These are phyloP conservation scores for Lecanicillium sp. DNA, from an alignment of 2,329 filamentous ascomycete genomes.

Conservation along the genomic window DNA sequence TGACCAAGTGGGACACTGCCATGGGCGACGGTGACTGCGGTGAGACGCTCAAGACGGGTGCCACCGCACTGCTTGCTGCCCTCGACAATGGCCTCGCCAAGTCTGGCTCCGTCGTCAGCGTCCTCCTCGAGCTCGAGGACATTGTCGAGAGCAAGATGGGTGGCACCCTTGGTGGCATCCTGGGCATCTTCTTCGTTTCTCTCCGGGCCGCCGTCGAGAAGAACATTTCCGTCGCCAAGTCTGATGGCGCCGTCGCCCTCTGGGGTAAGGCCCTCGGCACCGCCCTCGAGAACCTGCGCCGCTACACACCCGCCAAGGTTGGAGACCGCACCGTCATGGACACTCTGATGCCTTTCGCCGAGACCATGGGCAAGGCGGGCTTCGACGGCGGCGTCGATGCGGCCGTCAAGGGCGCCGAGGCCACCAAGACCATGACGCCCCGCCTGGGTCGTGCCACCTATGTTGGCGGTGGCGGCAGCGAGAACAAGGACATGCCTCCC, in stretches of 20 bases:
- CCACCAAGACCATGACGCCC: conserved; percentile 59
- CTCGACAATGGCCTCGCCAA: conserved; percentile 34
- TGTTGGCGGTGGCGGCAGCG: conserved; percentile 54
- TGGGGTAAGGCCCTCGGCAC: conserved; percentile 38
- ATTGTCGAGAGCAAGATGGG: conserved; percentile 53
- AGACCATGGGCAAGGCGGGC: conserved; percentile 39
- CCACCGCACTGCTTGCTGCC: conserved; percentile 41
- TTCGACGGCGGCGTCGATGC: conserved; percentile 53
- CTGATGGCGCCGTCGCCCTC: conserved; percentile 30
- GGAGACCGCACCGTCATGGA: conserved; percentile 55
- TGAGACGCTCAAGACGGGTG: conserved; percentile 52
- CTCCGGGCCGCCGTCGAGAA: conserved; percentile 37
- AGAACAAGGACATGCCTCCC: conserved; percentile 49
- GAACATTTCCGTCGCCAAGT: conserved; percentile 25
- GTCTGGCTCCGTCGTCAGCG: conserved; percentile 39
- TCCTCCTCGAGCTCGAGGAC: conserved; percentile 45
- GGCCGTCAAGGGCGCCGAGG: conserved; percentile 54
- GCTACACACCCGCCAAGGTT: conserved; percentile 49
- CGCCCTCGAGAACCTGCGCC: conserved; percentile 41
- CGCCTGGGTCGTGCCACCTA: conserved; percentile 63
- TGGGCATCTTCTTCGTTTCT: conserved; percentile 50
- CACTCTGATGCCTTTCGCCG: conserved; percentile 48
- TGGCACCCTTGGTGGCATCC: conserved; percentile 44
- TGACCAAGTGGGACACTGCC: conserved; percentile 57
- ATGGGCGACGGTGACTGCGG: conserved; percentile 64